Evolutionary conservation across 2,329 filamentous ascomycete species (phyloP).

Genomic region (Cercospora berteroae): DNA sequence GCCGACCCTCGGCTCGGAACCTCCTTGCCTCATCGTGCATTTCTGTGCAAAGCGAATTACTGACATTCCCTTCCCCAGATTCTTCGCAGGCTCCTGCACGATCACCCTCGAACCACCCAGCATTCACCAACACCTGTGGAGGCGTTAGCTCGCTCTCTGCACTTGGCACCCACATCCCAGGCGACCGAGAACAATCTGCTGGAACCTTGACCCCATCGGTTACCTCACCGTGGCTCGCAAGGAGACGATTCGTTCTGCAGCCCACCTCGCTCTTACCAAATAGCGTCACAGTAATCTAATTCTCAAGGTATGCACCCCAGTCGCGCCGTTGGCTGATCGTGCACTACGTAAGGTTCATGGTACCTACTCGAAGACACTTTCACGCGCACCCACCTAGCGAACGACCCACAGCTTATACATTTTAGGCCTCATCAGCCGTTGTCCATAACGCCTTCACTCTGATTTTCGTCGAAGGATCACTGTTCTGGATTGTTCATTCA

Average conservation of each 20-base stretch:
- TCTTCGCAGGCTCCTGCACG: constrained; percentile 39
- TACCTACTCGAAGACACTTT: background rate
- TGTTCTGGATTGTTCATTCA: constrained; percentile 40
- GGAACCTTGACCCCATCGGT: constrained; percentile 39
- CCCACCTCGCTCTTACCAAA: constrained; percentile 24
- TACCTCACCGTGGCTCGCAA: constrained; percentile 46
- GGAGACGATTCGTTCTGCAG: constrained; percentile 32
- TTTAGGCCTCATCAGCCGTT: constrained; percentile 38
- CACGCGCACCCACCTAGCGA: background rate
- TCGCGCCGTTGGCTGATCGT: constrained; percentile 8
- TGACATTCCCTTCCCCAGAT: constrained; percentile 47
- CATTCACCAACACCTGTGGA: constrained; percentile 42
- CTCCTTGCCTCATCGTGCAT: constrained; percentile 37
- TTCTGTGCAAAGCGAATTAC: constrained; percentile 34
- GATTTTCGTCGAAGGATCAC: constrained; percentile 26
- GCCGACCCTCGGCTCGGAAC: constrained; percentile 21
- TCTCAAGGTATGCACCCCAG: constrained; percentile 45
- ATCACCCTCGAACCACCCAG: constrained; percentile 29
- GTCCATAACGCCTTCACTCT: constrained; percentile 38
- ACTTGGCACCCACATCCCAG: constrained; percentile 27
- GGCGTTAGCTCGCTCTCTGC: constrained; percentile 57
- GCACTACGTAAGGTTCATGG: constrained; percentile 8
- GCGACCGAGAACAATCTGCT: constrained; percentile 35
- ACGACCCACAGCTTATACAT: constrained; percentile 28
- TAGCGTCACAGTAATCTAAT: constrained; percentile 49